phyloP scores from a whole-genome alignment of 805 yeast species.

The Candida sphagnicola region DNA sequence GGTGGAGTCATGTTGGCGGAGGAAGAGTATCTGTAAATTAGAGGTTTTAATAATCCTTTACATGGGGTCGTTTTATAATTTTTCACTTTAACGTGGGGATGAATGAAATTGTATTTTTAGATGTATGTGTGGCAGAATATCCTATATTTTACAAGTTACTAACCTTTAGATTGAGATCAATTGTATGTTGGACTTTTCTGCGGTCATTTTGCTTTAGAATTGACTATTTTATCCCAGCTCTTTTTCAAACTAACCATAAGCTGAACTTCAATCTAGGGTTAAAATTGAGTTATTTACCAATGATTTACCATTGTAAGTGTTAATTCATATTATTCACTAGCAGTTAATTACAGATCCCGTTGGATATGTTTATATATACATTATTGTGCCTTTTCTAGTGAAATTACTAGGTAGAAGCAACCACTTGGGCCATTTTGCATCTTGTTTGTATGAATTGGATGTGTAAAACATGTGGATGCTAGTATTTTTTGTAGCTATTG shows the following conservation, averaged over 20 bases:
- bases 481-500: no score
- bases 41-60: not conserved
- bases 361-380: no score
- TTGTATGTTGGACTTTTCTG: slow-evolving; percentile 16
- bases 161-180: slow-evolving; percentile 20
- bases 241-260: slow-evolving; percentile 12
- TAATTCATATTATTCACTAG: no score
- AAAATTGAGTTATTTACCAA: slow-evolving; percentile 54
- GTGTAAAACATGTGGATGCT: no score
- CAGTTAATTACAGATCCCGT: no score
- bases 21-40: not conserved
- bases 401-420: no score
- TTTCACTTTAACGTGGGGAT: not conserved
- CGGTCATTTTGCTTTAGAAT: not conserved
- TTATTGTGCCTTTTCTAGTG: no score
- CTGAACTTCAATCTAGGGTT: slow-evolving; percentile 18
- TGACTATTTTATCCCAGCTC: not conserved
- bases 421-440: no score
- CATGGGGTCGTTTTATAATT: not conserved
- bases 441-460: no score
- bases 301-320: slow-evolving; percentile 7
- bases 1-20: slow-evolving; percentile 7
- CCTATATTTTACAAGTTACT: slow-evolving; percentile 4
- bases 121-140: slow-evolving; percentile 23
- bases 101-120: slow-evolving; percentile 34